phyloP scores from a whole-genome alignment of 1,284 basidiomycete species.

The Cutaneotrichosporon sp. region DNA sequence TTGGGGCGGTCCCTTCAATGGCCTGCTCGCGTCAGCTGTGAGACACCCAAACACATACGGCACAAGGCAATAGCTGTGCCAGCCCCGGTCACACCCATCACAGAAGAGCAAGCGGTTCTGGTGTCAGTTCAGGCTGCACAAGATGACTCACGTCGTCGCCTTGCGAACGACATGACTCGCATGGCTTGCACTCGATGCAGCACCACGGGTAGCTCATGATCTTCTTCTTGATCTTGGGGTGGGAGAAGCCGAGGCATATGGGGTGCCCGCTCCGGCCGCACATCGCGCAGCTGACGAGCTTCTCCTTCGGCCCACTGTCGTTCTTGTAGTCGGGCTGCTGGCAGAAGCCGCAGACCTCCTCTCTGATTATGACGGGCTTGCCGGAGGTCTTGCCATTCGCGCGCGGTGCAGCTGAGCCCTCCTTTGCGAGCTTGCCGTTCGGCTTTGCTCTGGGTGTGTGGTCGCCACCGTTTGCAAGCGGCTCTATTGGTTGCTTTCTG shows the following conservation, averaged over 20 bases:
- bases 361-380: conserved; percentile 11
- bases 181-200: conserved; percentile 90
- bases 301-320: conserved; percentile 29
- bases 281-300: conserved; percentile 41
- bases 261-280: conserved; percentile 60
- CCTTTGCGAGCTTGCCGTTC: conserved; percentile 16
- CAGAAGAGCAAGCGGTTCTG: conserved; percentile 86
- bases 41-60: conserved; percentile 55
- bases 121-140: not conserved
- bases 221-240: conserved; percentile 25
- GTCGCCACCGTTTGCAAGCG: conserved; percentile 17
- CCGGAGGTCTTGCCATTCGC: not conserved
- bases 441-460: conserved; percentile 2
- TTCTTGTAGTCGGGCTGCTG: conserved; percentile 32
- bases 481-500: conserved; percentile 14
- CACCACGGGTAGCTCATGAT: conserved; percentile 74
- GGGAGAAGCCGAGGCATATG: conserved; percentile 61
- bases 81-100: conserved; percentile 91
- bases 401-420: not conserved
- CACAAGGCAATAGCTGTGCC: conserved; percentile 84
- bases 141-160: conserved; percentile 76
- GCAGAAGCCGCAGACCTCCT: conserved; percentile 40
- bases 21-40: conserved; percentile 50
- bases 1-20: conserved; percentile 64
- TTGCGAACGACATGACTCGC: conserved; percentile 81